A percentile compares a stretch with the other conserved stretches of the same genome.
Evolutionary conservation across 441 rosid genomes (phyloP).

Genomic region (Populus hybrid): DNA sequence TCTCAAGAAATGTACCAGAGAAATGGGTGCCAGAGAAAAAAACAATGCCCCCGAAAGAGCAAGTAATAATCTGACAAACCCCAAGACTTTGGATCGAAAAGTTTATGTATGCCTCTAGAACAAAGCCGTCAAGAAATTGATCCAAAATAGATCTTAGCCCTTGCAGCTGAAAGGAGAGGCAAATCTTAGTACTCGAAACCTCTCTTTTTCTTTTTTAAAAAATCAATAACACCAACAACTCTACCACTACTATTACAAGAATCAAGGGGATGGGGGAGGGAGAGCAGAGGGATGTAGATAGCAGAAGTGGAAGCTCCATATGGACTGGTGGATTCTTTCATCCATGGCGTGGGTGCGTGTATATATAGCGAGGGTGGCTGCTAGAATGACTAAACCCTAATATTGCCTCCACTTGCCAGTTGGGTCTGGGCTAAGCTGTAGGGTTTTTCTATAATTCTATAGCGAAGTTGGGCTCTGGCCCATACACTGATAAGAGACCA

Average conservation of each 20-base stretch:
- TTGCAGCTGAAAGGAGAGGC: constrained; percentile 63
- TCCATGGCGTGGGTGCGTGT: neutral
- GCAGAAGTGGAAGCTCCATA: neutral
- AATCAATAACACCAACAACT: too few species aligned
- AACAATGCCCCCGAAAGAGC: neutral
- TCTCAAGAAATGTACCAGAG: constrained; percentile 25
- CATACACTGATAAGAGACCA: neutral
- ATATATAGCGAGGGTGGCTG: neutral
- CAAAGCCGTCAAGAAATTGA: constrained; percentile 59
- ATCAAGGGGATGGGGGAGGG: neutral
- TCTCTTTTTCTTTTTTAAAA: neutral
- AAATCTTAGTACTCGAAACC: neutral
- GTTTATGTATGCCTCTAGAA: constrained; percentile 45
- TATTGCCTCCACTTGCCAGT: neutral
- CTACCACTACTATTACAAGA: neutral
- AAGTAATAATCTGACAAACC: constrained; percentile 7
- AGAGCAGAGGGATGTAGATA: neutral
- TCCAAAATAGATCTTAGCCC: constrained; percentile 29
- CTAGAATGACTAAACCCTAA: neutral
- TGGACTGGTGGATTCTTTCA: neutral
- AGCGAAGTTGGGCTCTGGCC: neutral
- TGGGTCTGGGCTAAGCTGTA: neutral
- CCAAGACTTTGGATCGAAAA: constrained; percentile 8
- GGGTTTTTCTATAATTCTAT: neutral
- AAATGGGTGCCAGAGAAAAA: constrained; percentile 30